These are phyloP conservation scores for Camellia lanceoleosa DNA, from an alignment of 148 eudicot species.

Conservation along the genomic window DNA sequence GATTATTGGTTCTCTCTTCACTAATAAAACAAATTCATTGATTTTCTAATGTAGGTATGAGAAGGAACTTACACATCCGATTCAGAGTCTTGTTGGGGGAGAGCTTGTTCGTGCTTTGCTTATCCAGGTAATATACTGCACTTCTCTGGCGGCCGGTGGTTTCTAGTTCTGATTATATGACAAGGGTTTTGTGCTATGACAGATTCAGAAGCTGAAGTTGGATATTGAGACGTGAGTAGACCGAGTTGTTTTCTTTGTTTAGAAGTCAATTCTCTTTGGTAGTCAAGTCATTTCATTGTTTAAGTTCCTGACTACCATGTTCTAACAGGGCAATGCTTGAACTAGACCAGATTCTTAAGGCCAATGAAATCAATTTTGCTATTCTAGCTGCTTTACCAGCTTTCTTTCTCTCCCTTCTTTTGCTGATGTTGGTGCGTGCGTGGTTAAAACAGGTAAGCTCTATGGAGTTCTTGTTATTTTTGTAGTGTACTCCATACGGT, in stretches of 20 bases:
- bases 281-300: conserved; percentile 8
- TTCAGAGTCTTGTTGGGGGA: conserved; percentile 75
- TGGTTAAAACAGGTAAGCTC: conserved; percentile 77
- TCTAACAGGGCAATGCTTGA: conserved; percentile 94
- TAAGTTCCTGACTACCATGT: conserved; percentile 17
- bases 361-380: conserved; percentile 98
- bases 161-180: conserved; percentile 23
- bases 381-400: conserved; percentile 97
- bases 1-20: not conserved
- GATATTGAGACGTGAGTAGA: conserved; percentile 92
- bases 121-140: conserved; percentile 64
- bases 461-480: not conserved
- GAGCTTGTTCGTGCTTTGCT: conserved; percentile 94
- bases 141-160: not conserved
- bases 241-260: not conserved
- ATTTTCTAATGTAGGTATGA: conserved; percentile 57
- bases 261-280: conserved; percentile 12
- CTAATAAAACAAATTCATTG: not conserved
- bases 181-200: conserved; percentile 21
- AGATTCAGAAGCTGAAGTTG: conserved; percentile 98
- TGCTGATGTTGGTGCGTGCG: conserved; percentile 68
- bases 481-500: not conserved
- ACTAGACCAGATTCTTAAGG: conserved; percentile 92
- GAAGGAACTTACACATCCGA: conserved; percentile 89
- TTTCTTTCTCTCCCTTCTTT: conserved; percentile 55